Evolutionary conservation across 176 grass and related monocot species (phyloP), one percentile per base, ranked within the genome.

Genomic region (Avena sativa): DNA sequence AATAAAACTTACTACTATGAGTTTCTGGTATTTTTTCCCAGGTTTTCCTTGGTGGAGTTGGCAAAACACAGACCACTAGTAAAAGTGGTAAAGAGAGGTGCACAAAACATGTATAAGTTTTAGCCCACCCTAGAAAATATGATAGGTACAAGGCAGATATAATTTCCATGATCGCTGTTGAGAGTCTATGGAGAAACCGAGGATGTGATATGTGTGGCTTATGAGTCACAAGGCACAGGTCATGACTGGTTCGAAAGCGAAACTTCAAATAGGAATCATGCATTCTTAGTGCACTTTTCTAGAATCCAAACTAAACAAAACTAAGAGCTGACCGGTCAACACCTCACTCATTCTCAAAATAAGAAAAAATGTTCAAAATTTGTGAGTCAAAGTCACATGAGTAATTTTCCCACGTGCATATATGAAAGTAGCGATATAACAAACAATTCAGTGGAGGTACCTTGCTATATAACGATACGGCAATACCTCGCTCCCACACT

Each of bases 401-500:
- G 25, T 19, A 26, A 28, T 50, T 71, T 43, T 17, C 26, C 53
- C 53, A 61, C 87, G 17, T 61, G 52, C 53, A 38, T 50, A 71
- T 78, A 84, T 71, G 63, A 32, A 43, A 71, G 53, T n/a, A n/a
- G 34, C 44, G 8, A 68, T 20, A n/a, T 44, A 25, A 21, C 52
- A 60, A 59, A 34, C 56, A 43, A 19, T 53, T 6, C 20, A 55
- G 56, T 25, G 46, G 81, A 81, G 57, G 26, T 19, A 53, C 4
- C 56, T 87, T 74, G 69, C 86, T 79, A 84, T 84, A 62, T 77
- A 70, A 71, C 36, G 40, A 43, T 21, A 70, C n/a, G 85, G 85
- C 85, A 74, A 80, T 25, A 17, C 21, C 38, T 71, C 7, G 1
- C 53, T 1, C 67, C 44, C 28, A 71, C 55, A 71, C 55, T 53